These are phyloP conservation scores for Pleurozium schreberi DNA, from an alignment of 225 moss, liverwort and hornwort genomes.

Conservation along the genomic window DNA sequence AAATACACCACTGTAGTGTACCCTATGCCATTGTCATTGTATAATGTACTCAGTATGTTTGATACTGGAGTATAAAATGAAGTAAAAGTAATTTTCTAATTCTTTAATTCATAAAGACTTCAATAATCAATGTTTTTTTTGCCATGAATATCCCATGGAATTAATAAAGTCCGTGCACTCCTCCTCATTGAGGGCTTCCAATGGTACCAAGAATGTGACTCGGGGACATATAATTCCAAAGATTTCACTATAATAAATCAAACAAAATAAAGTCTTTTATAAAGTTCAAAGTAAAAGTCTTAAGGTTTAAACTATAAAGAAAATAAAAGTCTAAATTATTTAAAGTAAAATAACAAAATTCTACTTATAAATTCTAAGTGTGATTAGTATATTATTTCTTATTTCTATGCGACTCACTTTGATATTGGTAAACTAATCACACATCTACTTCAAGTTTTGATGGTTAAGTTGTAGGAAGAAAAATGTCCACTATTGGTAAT, in stretches of 20 bases:
- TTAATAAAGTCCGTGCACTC: too few relatives aligned
- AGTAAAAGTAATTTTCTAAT: neutral
- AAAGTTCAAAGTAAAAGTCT: neutral
- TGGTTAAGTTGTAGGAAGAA: neutral
- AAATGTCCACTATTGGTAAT: neutral
- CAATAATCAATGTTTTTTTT: neutral
- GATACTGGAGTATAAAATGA: neutral
- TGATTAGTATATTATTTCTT: fast-evolving
- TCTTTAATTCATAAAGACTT: neutral
- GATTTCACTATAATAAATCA: too few relatives aligned
- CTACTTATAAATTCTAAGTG: neutral
- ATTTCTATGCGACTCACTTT: too few relatives aligned
- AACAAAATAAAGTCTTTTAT: too few relatives aligned
- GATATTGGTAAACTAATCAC: neutral
- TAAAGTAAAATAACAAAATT: neutral
- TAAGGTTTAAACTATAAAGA: too few relatives aligned
- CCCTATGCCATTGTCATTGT: too few relatives aligned
- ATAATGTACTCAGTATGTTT: too few relatives aligned
- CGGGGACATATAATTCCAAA: fast-evolving
- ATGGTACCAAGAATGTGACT: too few relatives aligned
- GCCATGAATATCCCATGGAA: fast-evolving
- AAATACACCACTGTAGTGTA: neutral
- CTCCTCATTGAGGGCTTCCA: fast-evolving
- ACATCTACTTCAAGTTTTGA: neutral
- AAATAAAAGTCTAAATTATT: neutral